Evolutionary conservation across 306 rosid species (phyloP), one percentile per base, ranked within the genome.

Genomic region (Castanea crenata): DNA sequence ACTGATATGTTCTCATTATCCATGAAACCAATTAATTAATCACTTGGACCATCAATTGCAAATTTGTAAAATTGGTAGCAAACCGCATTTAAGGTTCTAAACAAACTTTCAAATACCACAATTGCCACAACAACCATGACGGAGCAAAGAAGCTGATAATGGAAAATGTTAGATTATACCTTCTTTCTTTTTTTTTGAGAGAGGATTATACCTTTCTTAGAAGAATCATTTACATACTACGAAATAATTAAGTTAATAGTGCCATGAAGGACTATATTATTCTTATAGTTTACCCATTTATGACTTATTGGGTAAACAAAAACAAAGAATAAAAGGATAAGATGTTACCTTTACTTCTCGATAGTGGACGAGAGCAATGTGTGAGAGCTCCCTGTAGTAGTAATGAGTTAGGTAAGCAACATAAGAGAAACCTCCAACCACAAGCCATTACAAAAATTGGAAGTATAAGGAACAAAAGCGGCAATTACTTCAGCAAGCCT

Each of bases 311-410:
- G 51, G 65, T 2, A 55, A 80, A 38, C 29, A 61, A 70, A 2
- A 57, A 62, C 51, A 71, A 58, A 44, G 67, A 69, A 13, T 32
- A 55, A 16, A 69, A 27, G 55, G 46, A 64, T 55, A 69, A 71
- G 69, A 57, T 4, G 9, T 80, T 74, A 93, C 98, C 97, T 90
- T 88, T 73, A 93, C 97, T 71, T 91, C 89, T 52, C 83, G 87
- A 75, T 93, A 93, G 73, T 91, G 98, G 83, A 93, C 98, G 13
- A 93, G 88, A 81, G 89, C 98, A 62, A 93, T 93, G 88, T 91
- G 91, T 3, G 93, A 90, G 80, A 90, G 92, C 21, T 90, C 93
- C 89, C 98, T 93, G 88, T 82, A 86, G 74, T 55, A 75, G 69
- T 29, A 71, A 72, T 74, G 71, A 81, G 74, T 75, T 56, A 70